phyloP scores from a whole-genome alignment of 257 asterid species.

The Perilla frutescens region DNA sequence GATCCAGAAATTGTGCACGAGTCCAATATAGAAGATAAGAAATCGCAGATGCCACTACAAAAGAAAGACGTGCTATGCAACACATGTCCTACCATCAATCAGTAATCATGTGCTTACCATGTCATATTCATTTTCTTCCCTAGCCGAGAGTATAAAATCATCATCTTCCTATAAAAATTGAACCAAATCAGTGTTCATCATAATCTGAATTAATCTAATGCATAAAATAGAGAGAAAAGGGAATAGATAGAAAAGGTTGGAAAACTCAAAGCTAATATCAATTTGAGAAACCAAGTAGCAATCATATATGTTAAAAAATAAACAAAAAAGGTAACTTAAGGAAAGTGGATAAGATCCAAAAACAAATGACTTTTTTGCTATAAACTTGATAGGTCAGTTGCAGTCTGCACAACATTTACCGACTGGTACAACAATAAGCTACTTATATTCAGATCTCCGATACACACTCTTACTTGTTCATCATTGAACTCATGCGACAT shows the following conservation, averaged over 20 bases:
- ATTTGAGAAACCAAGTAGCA: constrained; percentile 26
- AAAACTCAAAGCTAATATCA: constrained; percentile 9
- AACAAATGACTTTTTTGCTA: background rate
- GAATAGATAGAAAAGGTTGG: constrained; percentile 32
- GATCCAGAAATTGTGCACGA: constrained; percentile 15
- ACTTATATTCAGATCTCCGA: constrained; percentile 10
- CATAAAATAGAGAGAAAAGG: constrained; percentile 33
- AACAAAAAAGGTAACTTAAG: background rate
- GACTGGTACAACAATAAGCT: constrained; percentile 16
- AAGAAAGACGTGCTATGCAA: constrained; percentile 4
- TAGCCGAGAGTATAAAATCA: constrained; percentile 72
- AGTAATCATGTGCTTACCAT: constrained; percentile 53
- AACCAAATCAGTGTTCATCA: constrained; percentile 20
- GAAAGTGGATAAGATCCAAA: background rate
- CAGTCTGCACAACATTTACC: background rate
- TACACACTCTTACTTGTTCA: constrained; percentile 68
- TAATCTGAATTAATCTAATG: constrained; percentile 3
- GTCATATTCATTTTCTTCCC: constrained; percentile 64
- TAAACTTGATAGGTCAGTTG: constrained; percentile 11
- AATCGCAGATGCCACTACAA: constrained; percentile 3
- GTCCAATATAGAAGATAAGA: constrained; percentile 3
- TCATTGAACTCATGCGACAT: constrained; percentile 63
- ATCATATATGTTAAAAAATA: constrained; percentile 17
- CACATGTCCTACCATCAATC: constrained; percentile 19
- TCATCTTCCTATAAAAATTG: constrained; percentile 72